Base-by-base conservation (phyloP, 768 basidiomycete species). In the Tylopilus vinaceipallidus region DNA sequence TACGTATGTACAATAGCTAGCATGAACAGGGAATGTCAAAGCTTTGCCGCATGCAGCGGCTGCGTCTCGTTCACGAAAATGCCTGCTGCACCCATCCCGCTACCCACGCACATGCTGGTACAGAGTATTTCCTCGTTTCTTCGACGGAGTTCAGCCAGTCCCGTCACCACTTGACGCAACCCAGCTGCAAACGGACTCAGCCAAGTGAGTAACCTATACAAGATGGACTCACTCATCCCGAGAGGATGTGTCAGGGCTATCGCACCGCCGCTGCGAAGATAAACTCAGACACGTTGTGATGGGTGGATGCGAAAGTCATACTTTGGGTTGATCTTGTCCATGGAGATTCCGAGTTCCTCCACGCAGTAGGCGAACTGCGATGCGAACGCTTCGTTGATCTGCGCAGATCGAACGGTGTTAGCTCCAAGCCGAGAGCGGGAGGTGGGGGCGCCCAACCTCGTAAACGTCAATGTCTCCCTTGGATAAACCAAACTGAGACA, bases 291-390 rank as follows among this genome's bases (percentile, higher is more conserved):
- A 17, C 1, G 3, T 20, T 14, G 38, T 39, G 27, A 26, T 37
- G 24, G 4, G 45, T 8, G 9, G 7, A 41, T 19, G 11, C 20
- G 24, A 45, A 24, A 22, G 51, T 73, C 79, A 69, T 73, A 82
- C 89, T 91, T 84, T 41, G 89, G 83, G 63, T 97, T 97, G 59
- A 94, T 85, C 67, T 85, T 93, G 58, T 83, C 79, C 16, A 88
- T 82, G 2, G 86, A 81, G 38, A 95, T 76, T 23, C 76, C 73
- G 22, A 95, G 77, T 60, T 91, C 74, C 60, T 95, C 87, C 8
- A 95, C 83, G 45, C 90, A 94, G 70, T 93, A 88, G n/a, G 88
- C 90, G 52, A 91, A 95, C 63, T 95, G 93, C 1, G 90, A 93
- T 0, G 91, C 92, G 53, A 95, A 95, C 1, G 93, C 93, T 68